These are phyloP conservation scores for Kuraishia hungarica DNA, from an alignment of 805 yeast genomes.

Conservation along the genomic window DNA sequence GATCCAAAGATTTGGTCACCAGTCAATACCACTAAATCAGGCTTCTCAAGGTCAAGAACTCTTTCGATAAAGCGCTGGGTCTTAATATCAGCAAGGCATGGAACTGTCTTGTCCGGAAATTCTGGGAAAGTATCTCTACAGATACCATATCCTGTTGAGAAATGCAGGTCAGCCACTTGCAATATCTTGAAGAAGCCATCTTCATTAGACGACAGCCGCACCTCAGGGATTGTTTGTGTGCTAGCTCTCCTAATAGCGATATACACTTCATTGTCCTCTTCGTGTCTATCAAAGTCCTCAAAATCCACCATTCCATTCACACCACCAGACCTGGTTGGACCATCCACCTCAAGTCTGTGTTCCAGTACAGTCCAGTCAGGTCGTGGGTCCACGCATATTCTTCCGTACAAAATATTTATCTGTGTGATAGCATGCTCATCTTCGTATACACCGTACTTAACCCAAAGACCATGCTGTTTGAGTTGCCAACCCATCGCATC, in stretches of 20 bases:
- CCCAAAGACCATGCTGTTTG: constrained; percentile 49
- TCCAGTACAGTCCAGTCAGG: constrained; percentile 49
- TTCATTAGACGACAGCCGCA: constrained; percentile 25
- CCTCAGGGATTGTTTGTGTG: constrained; percentile 9
- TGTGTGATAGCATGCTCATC: constrained; percentile 37
- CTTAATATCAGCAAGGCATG: constrained; percentile 73
- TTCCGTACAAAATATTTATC: constrained; percentile 65
- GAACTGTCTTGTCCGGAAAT: constrained; percentile 23
- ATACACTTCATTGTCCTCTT: constrained; percentile 8
- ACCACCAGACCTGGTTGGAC: constrained; percentile 19
- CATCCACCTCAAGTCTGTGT: constrained; percentile 15
- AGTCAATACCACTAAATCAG: constrained; percentile 78
- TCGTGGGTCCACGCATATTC: constrained; percentile 69
- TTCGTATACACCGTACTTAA: constrained; percentile 34
- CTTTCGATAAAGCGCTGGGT: constrained; percentile 53
- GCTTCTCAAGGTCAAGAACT: constrained; percentile 67
- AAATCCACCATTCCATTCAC: constrained; percentile 8
- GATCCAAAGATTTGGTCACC: constrained; percentile 92
- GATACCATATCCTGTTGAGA: constrained; percentile 72
- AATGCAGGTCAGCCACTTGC: constrained; percentile 89
- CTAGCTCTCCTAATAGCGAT: constrained; percentile 8
- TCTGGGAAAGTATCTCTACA: constrained; percentile 69
- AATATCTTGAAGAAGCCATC: constrained; percentile 62
- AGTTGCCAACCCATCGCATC: constrained; percentile 36
- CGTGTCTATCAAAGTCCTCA: constrained; percentile 4